Evolutionary conservation across 2,329 filamentous ascomycete species (phyloP).

Genomic region (Penicillium sp.): DNA sequence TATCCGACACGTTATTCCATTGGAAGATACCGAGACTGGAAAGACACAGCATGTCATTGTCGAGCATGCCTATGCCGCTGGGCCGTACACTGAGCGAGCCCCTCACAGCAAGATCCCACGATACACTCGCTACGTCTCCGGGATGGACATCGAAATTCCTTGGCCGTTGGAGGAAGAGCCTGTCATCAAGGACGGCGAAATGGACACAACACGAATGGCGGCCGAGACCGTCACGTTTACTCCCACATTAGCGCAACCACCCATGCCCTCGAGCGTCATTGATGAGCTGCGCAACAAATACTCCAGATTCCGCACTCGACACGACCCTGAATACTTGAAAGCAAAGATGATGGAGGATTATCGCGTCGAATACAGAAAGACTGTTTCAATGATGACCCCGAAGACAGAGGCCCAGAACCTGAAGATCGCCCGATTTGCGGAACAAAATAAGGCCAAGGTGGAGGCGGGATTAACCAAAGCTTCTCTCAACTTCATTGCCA

Average conservation of each 20-base stretch:
- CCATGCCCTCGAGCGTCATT: conserved; percentile 73
- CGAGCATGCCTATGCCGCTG: conserved; percentile 60
- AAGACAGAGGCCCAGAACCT: conserved; percentile 42
- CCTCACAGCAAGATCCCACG: conserved; percentile 43
- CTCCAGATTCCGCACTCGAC: conserved; percentile 74
- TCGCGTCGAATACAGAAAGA: conserved; percentile 45
- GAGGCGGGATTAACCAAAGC: conserved; percentile 38
- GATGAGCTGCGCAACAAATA: conserved; percentile 83
- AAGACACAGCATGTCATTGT: conserved; percentile 70
- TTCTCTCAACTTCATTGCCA: conserved; percentile 37
- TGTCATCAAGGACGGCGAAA: conserved; percentile 52
- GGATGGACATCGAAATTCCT: conserved; percentile 68
- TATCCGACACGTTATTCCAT: conserved; percentile 75
- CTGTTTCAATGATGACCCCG: conserved; percentile 48
- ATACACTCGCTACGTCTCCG: conserved; percentile 58
- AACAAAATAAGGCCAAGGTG: conserved; percentile 33
- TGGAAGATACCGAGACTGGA: conserved; percentile 64
- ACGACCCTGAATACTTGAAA: conserved; percentile 69
- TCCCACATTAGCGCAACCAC: conserved; percentile 71
- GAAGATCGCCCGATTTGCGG: conserved; percentile 36
- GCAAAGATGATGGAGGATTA: conserved; percentile 60
- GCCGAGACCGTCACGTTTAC: conserved; percentile 72
- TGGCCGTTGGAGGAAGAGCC: conserved; percentile 62
- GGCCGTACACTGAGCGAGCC: conserved; percentile 50
- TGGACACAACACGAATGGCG: conserved; percentile 71